phyloP scores from a whole-genome alignment of 305 asterid species.

The Solanum hybrid region DNA sequence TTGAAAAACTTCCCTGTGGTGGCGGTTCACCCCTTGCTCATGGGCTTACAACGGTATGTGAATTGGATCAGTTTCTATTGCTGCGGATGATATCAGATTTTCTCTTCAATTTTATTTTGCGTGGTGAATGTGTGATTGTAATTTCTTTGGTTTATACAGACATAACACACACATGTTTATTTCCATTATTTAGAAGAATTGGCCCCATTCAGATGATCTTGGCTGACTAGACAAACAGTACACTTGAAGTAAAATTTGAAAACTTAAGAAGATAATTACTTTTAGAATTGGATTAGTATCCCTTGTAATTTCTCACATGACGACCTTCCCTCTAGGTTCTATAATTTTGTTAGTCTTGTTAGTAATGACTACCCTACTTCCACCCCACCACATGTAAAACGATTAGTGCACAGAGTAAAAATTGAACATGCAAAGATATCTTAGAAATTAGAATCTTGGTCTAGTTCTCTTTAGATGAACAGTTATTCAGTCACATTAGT shows the following conservation, averaged over 20 bases:
- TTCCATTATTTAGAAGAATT: neutral
- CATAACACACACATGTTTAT: neutral
- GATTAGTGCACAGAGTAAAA: neutral
- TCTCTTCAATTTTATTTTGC: neutral
- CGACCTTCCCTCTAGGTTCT: neutral
- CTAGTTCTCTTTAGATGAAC: neutral
- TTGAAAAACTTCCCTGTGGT: slow-evolving; percentile 99
- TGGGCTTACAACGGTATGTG: slow-evolving; percentile 88
- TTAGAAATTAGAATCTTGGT: neutral
- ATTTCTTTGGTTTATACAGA: neutral
- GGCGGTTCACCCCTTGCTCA: slow-evolving; percentile 99
- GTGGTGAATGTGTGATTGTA: neutral
- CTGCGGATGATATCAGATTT: slow-evolving; percentile 2
- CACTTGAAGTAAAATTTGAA: neutral
- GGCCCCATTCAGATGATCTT: neutral
- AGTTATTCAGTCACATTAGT: neutral
- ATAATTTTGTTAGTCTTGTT: neutral
- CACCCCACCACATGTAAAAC: neutral
- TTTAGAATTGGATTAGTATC: neutral
- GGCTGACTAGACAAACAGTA: neutral
- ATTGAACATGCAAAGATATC: neutral
- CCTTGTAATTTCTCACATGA: neutral
- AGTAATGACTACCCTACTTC: neutral
- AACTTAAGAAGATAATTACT: neutral
- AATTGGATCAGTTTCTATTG: slow-evolving; percentile 4